These are phyloP conservation scores for Juncus effusus DNA, from an alignment of 176 grass and related monocot genomes.

Conservation along the genomic window DNA sequence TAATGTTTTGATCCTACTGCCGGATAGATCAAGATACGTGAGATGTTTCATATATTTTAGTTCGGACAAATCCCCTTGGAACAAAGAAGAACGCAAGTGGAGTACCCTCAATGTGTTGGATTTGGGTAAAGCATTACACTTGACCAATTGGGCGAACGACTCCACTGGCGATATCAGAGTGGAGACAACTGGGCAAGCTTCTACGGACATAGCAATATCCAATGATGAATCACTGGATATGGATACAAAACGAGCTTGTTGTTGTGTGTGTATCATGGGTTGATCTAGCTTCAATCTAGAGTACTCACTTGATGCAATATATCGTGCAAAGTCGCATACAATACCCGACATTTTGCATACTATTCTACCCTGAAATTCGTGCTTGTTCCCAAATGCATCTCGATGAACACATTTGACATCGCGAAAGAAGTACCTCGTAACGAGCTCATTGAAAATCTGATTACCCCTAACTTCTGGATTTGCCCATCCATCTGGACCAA, in stretches of 20 bases:
- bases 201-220: not conserved
- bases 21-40: constrained; percentile 13
- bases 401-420: constrained; percentile 5
- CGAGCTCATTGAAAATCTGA: constrained; percentile 4
- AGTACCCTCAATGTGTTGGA: not conserved
- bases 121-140: not conserved
- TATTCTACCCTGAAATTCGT: not conserved
- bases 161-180: not conserved
- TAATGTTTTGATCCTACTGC: constrained; percentile 8
- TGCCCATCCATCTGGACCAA: not conserved
- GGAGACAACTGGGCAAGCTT: not conserved
- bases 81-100: not conserved
- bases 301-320: not conserved
- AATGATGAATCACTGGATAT: not conserved
- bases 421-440: not conserved
- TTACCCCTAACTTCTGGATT: not conserved
- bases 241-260: not conserved
- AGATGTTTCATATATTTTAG: constrained; percentile 9
- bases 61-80: not conserved
- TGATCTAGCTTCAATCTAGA: not conserved
- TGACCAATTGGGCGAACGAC: not conserved
- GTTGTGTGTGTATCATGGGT: not conserved
- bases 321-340: not conserved
- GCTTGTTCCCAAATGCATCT: not conserved
- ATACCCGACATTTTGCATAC: not conserved